phyloP scores from a whole-genome alignment of 306 rosid genomes.

The Begonia fuchsioides region DNA sequence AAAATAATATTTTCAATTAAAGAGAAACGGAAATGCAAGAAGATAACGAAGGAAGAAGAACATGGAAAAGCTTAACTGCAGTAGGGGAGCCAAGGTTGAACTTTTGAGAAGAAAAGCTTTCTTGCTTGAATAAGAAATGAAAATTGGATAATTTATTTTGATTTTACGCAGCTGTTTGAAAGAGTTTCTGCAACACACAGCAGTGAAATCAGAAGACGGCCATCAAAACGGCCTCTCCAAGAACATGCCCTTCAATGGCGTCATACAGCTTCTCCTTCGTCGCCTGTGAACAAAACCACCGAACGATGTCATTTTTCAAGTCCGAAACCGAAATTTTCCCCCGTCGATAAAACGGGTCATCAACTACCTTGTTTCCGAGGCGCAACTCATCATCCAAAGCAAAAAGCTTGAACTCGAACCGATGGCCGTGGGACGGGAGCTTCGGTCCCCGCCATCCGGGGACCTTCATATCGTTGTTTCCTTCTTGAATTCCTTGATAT shows the following conservation, averaged over 20 bases:
- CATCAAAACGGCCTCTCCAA: conserved; percentile 44
- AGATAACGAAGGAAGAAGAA: too few species aligned
- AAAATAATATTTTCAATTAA: too few species aligned
- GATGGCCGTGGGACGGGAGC: conserved; percentile 51
- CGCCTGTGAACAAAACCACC: conserved; percentile 21
- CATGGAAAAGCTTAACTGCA: too few species aligned
- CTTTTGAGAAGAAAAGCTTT: too few species aligned
- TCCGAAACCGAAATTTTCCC: too few species aligned
- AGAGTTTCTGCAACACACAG: too few species aligned
- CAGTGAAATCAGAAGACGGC: conserved; percentile 27
- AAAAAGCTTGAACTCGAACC: conserved; percentile 52
- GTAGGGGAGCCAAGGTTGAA: too few species aligned
- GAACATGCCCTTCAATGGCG: conserved; percentile 42
- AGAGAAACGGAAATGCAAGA: too few species aligned
- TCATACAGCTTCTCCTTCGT: conserved; percentile 69
- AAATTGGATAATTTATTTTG: too few species aligned
- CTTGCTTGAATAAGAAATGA: too few species aligned
- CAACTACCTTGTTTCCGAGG: conserved; percentile 54
- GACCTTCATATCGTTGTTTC: conserved; percentile 42
- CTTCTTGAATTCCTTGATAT: conserved; percentile 35
- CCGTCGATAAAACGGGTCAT: too few species aligned
- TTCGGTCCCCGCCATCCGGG: conserved; percentile 76
- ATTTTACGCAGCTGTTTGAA: too few species aligned
- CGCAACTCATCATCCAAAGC: conserved; percentile 55
- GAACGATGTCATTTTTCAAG: not conserved